Evolutionary conservation across 2,329 filamentous ascomycete species (phyloP).

Genomic region (Helicocarpus griseus): DNA sequence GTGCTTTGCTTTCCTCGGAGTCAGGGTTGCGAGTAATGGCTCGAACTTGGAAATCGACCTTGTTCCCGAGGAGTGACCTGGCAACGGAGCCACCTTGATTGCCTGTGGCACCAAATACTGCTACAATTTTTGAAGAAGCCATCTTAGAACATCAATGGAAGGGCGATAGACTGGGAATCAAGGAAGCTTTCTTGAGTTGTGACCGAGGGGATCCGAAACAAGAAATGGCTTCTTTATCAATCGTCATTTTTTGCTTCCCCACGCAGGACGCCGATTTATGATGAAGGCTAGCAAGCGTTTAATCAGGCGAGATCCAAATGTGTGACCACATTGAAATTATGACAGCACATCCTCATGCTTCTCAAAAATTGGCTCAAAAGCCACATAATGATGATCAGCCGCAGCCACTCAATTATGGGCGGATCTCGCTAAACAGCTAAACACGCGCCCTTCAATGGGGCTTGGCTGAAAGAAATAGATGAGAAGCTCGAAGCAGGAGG

Average conservation of each 20-base stretch:
- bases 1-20: constrained; percentile 14
- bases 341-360: neutral
- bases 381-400: neutral
- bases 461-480: neutral
- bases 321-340: neutral
- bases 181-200: neutral
- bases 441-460: neutral
- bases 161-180: neutral
- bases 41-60: neutral
- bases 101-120: constrained; percentile 15
- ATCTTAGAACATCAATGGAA: neutral
- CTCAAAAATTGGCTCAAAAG: constrained; percentile 1
- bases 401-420: constrained; percentile 1
- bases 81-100: constrained; percentile 5
- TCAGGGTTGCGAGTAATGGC: constrained; percentile 14
- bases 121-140: constrained; percentile 10
- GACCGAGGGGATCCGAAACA: neutral
- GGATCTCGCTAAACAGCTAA: neutral
- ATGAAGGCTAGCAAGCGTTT: no score
- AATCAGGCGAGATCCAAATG: neutral
- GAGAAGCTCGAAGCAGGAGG: neutral
- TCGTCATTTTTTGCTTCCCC: neutral
- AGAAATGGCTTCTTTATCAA: constrained; percentile 1
- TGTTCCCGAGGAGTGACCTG: neutral
- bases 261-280: no score